These are phyloP conservation scores for Saccharomycopsis synnaedendra DNA, from an alignment of 805 yeast genomes.

Conservation along the genomic window DNA sequence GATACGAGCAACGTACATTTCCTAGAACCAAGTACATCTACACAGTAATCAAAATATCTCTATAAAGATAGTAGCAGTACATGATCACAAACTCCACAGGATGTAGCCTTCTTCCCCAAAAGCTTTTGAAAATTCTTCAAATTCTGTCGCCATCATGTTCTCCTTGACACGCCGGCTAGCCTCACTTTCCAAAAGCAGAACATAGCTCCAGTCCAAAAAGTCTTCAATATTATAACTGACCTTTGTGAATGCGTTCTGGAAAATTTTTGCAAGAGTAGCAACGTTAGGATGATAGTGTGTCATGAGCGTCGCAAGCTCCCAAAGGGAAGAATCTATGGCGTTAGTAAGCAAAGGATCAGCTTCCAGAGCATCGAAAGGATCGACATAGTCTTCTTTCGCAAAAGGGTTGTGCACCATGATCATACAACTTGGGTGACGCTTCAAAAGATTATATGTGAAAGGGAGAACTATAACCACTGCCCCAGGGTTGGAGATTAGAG, in stretches of 20 bases:
- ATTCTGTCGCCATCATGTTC: constrained; percentile 23
- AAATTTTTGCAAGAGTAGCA: constrained; percentile 81
- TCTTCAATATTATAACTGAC: constrained; percentile 85
- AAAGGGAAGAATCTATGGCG: constrained; percentile 76
- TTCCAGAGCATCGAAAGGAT: constrained; percentile 58
- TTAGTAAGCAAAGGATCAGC: constrained; percentile 65
- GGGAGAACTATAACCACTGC: constrained; percentile 84
- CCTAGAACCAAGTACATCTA: no score
- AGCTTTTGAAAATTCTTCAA: constrained; percentile 7
- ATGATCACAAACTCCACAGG: background rate
- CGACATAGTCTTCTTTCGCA: constrained; percentile 26
- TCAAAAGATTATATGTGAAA: constrained; percentile 80
- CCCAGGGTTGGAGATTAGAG: constrained; percentile 73
- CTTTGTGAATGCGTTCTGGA: constrained; percentile 83
- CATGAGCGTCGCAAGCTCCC: constrained; percentile 81
- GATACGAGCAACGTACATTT: no score
- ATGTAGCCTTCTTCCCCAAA: background rate
- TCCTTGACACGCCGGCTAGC: constrained; percentile 51
- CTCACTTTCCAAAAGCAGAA: constrained; percentile 53
- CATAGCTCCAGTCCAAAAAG: constrained; percentile 84
- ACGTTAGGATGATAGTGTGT: constrained; percentile 92
- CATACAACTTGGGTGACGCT: constrained; percentile 93
- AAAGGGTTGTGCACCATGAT: constrained; percentile 51
- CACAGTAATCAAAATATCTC: no score
- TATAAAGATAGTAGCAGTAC: no score